Percentiles rank a stretch among this genome's conserved stretches.
These are phyloP conservation scores for Globisporangium ultimum DNA, from an alignment of 352 stramenopile genomes.

Conservation along the genomic window DNA sequence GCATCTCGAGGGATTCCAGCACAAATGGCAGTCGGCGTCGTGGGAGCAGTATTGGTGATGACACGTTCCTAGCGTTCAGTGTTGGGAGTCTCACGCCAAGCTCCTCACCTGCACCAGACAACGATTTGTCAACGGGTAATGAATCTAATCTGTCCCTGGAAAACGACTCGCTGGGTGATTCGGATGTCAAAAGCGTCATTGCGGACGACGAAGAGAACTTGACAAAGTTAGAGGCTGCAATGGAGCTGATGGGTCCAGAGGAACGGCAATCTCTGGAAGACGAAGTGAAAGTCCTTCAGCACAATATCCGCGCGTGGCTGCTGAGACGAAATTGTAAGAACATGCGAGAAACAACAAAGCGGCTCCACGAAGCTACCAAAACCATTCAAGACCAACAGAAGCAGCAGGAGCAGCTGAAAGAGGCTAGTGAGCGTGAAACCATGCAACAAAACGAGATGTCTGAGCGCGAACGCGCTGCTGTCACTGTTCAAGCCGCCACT, in stretches of 20 bases:
- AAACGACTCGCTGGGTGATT: constrained; percentile 46
- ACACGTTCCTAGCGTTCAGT: constrained; percentile 19
- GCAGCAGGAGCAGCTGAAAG: constrained; percentile 27
- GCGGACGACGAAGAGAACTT: constrained; percentile 73
- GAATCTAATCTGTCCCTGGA: constrained; percentile 20
- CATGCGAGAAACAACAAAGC: constrained; percentile 85
- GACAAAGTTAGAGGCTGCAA: constrained; percentile 73
- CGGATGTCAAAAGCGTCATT: constrained; percentile 83
- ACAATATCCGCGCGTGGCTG: constrained; percentile 85
- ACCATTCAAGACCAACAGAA: constrained; percentile 63
- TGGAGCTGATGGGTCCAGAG: constrained; percentile 84
- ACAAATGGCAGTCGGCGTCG: constrained; percentile 32
- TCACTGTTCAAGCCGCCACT: constrained; percentile 84
- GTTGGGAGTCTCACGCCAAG: constrained; percentile 13
- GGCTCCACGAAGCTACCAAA: constrained; percentile 68
- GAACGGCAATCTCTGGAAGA: constrained; percentile 84
- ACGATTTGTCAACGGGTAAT: constrained; percentile 20
- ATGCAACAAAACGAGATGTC: constrained; percentile 32
- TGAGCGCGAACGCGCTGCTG: constrained; percentile 66
- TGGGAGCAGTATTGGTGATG: constrained; percentile 60
- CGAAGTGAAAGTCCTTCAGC: constrained; percentile 83
- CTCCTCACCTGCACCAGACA: constrained; percentile 13
- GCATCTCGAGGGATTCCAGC: constrained; percentile 60
- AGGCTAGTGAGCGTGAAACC: constrained; percentile 7
- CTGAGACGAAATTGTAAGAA: constrained; percentile 86